Evolutionary conservation across 1,284 basidiomycete genomes (phyloP), one percentile per base, ranked within the genome.

Genomic region (Albatrellus sp.): DNA sequence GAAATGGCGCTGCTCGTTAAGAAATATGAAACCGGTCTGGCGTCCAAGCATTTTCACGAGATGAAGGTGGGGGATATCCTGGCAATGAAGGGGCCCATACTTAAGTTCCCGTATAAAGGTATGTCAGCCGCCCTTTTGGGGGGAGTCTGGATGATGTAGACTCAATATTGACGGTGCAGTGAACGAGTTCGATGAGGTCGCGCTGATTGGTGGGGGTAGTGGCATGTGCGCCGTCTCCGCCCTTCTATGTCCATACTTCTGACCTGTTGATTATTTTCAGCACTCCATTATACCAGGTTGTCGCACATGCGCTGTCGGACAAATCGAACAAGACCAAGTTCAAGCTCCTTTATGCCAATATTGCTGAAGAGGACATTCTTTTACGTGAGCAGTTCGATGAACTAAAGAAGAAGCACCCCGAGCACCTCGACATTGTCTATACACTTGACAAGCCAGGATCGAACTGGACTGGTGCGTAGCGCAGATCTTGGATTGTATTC

Each of bases 311-410:
- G 4, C 74, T 93, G 45, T 52, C 69, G 1, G 78, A 86, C 54
- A 68, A 73, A 24, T 55, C 63, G 40, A 97, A 98, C 77, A 92
- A 85, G 69, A 98, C 96, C 52, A 91, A 93, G 60, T 94, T 90
- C 65, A 96, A 86, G 42, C 72, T 98, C 46, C 66, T 98, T 56
- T 98, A 88, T 66, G 81, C 87, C 37, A 98, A 98, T 66, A 75
- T 90, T 43, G 75, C 84, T n/a, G 87, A 92, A 60, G 70, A 77
- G 50, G 94, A 98, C 61, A 94, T 98, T 54, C 78, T 96, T 40
- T 72, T 96, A 48, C 77, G 79, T 37, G 78, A 90, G 54, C 76
- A 91, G 56, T 77, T 93, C 56, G 89, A 93, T 53, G 65, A 63
- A 8, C 70, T 90, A 52, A 77, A 80, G 62, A 76, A 76, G 55